Evolutionary conservation across 768 basidiomycete genomes (phyloP).

Genomic region (Mycena albidolilacea): DNA sequence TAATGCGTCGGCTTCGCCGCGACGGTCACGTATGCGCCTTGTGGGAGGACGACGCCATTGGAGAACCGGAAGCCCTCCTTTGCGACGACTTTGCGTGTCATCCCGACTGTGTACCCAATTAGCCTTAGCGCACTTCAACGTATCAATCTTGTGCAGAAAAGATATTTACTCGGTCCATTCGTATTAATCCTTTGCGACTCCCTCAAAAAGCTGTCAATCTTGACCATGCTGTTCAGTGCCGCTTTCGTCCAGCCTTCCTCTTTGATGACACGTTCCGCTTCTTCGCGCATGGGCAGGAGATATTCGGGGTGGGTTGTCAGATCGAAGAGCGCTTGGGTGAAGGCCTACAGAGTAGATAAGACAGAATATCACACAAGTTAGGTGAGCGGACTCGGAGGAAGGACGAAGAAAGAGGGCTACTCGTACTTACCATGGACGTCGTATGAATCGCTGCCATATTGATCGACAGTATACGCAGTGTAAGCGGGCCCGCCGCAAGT

Average conservation of each 20-base stretch:
- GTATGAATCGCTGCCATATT: slow-evolving; percentile 55
- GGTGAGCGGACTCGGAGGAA: too few species aligned
- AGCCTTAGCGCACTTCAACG: too few species aligned
- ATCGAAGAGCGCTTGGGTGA: slow-evolving; percentile 52
- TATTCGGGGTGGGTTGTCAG: slow-evolving; percentile 52
- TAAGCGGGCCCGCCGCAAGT: slow-evolving; percentile 30
- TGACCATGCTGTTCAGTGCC: slow-evolving; percentile 54
- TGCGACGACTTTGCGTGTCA: slow-evolving; percentile 46
- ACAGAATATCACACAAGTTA: too few species aligned
- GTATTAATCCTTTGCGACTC: slow-evolving; percentile 42
- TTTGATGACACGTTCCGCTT: slow-evolving; percentile 68
- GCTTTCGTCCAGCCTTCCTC: slow-evolving; percentile 63
- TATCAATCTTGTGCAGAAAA: too few species aligned
- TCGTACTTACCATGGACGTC: slow-evolving; percentile 48
- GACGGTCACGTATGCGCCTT: slow-evolving; percentile 44
- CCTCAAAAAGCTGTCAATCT: slow-evolving; percentile 53
- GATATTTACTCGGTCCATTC: slow-evolving; percentile 31
- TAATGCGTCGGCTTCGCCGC: slow-evolving; percentile 44
- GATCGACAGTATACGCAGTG: slow-evolving; percentile 44
- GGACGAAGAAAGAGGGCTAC: too few species aligned
- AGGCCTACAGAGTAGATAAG: slow-evolving; percentile 41
- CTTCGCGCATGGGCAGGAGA: slow-evolving; percentile 55
- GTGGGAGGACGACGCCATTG: slow-evolving; percentile 50
- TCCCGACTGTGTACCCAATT: slow-evolving; percentile 35
- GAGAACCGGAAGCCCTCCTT: slow-evolving; percentile 41